Base-by-base conservation (phyloP, 805 yeast species). In the Saturnispora serradocipensis region DNA sequence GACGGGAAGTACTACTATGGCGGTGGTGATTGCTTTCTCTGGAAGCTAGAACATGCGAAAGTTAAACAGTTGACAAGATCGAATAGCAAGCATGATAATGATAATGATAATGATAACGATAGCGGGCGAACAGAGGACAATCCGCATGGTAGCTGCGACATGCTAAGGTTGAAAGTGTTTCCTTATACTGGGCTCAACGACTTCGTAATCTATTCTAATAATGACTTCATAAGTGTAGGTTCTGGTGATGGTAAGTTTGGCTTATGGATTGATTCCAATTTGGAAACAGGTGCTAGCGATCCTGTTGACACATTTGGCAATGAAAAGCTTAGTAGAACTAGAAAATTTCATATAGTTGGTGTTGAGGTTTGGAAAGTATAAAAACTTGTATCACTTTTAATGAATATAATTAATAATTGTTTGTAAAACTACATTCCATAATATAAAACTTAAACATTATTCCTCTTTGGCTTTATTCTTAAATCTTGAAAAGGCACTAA, bases 191-290 rank as follows among this genome's bases (percentile, higher is more conserved):
- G 97, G 0, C 61, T 84, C 46, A 91, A 93, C 65, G 96, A 88
- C 62, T 90, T 82, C 66, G 76, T 87, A 43, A 81, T 91, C 16
- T 88, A 86, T 63, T 87, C 96, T 51, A 86, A 89, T 43, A 80
- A 81, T 54, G 74, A 78, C 25, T 88, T 81, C 61, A 70, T 93
- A 32, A 83, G 96, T 20, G 75, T 93, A 59, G 99, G 98, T 1
- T 91, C 95, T 0, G 95, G 97, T 1, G 84, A 84, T 59, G 97
- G 97, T 2, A 88, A 86, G 61, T 89, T 88, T 66, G 98, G 97
- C 0, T 71, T 93, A 15, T 91, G 95, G 88, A 72, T 89, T 13
- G 96, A 88, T 62, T 82, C 80, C 50, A 79, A 82, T 43, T 72
- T 91, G 42, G 70, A 76, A 51, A 75, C 75, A 50, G 99, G 98